Evolutionary conservation across 148 eudicot species (phyloP), one percentile per base, ranked within the genome.

Genomic region (Cornus florida): DNA sequence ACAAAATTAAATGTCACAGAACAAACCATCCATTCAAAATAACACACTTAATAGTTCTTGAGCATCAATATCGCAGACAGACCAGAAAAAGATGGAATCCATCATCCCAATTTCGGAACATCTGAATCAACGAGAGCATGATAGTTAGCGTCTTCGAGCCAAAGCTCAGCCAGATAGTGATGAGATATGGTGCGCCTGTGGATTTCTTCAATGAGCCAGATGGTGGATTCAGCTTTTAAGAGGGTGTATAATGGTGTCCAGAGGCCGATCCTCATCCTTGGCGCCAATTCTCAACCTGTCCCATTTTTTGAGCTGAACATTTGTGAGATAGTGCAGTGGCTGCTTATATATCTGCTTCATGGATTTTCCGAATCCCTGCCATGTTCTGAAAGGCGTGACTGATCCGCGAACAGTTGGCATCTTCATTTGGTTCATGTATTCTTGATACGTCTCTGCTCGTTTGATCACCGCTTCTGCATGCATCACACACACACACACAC

Each of bases 121-220:
- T 11, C 53, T 7, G 59, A 17, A 53, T 53, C 59, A 12, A 74
- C 8, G 57, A 32, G 57, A 5, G 76, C 76, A 74, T 32, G 43
- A 23, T 56, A 33, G n/a, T 57, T n/a, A 16, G 76, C 67, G 23
- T 74, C 67, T 56, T 2, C 19, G 17, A 38, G 38, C 76, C 76
- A 74, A 32, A 74, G 22, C 12, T 74, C 20, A 32, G 76, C 67
- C 20, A 74, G 76, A 59, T 41, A 20, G 35, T 19, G 17, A n/a
- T 32, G 46, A 32, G 67, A 74, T 9, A 67, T 74, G 67, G 14
- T 17, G 5, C 22, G 46, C 67, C 76, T 56, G 28, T 74, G 76
- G 67, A 57, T 59, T 22, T 74, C 76, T 74, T 74, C 76, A 6
- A 57, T 57, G 12, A 74, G 46, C 76, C 76, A 74, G 10, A 74